Base-by-base conservation (phyloP, 2,329 filamentous ascomycete genomes). In the Pyricularia pennisetigena region DNA sequence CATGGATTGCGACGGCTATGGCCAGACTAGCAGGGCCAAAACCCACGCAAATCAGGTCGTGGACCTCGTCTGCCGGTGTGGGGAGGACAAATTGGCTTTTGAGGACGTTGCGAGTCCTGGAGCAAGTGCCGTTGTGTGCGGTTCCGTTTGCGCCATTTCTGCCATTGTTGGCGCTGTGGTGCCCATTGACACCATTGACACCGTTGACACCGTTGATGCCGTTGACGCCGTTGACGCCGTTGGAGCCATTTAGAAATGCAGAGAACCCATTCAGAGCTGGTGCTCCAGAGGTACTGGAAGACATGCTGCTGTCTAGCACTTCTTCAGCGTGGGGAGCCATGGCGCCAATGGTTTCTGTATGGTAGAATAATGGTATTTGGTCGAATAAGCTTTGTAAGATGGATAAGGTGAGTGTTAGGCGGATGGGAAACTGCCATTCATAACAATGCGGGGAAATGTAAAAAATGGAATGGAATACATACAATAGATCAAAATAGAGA, bases 11-110 rank as follows among this genome's bases (percentile, higher is more conserved):
- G 68, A 97, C 90, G 16, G 92, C 94, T 70, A 98, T 90, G 23
- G 94, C 90, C 49, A 98, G 83, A 70, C 93, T 95, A 30, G 94
- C 94, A 24, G 94, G 94, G 8, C 94, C 94, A 76, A 98, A 98
- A 28, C 94, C 94, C 68, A 97, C 88, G 78, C 93, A 97, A 72
- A 98, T 82, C 67, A 98, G 82, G 77, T 98, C 94, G 76, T 94
- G 90, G 35, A 93, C 80, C 66, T 91, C 86, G 71, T 89, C 85
- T 67, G 83, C 54, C 4, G 66, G 20, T 12, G 66, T 63, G n/a
- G 77, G 29, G 67, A 78, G 81, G 20, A 75, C 67, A 65, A 71
- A 73, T 8, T 35, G 68, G 69, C 73, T 75, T 69, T 72, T 74
- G 57, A 68, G 69, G 26, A 30, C 61, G 9, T 68, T 66, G 20